These are phyloP conservation scores for Leccinum ambiguum DNA, from an alignment of 1,284 basidiomycete genomes.

Conservation along the genomic window DNA sequence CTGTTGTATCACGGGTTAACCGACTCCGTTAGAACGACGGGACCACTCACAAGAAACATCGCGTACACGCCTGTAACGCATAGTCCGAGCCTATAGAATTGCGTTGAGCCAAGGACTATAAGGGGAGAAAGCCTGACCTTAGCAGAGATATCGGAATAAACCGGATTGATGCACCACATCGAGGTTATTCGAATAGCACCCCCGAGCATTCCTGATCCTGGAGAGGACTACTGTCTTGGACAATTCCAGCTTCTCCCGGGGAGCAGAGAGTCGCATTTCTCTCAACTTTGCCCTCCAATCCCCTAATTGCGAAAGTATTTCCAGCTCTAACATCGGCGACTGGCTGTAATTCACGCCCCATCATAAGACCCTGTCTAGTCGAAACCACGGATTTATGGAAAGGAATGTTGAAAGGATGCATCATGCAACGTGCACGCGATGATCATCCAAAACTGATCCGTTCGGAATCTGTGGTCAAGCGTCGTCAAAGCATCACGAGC, in stretches of 20 bases:
- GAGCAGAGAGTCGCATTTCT: constrained; percentile 91
- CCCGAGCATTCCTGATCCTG: constrained; percentile 62
- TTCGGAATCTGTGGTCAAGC: neutral
- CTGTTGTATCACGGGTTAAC: constrained; percentile 15
- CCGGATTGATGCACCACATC: too few relatives aligned
- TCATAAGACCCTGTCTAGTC: constrained; percentile 55
- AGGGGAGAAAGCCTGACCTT: constrained; percentile 19
- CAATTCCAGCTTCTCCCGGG: constrained; percentile 46
- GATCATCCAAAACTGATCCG: neutral
- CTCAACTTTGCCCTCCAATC: constrained; percentile 89
- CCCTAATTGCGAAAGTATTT: constrained; percentile 93
- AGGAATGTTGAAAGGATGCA: neutral
- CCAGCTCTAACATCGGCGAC: constrained; percentile 90
- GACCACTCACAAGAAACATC: constrained; percentile 67
- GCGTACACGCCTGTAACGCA: constrained; percentile 75
- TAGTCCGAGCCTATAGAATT: constrained; percentile 48
- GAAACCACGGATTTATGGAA: neutral
- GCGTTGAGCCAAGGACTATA: constrained; percentile 1
- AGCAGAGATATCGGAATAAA: constrained; percentile 26
- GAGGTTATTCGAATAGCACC: constrained; percentile 56
- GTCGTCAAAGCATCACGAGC: neutral
- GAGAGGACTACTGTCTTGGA: constrained; percentile 35
- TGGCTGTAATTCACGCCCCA: constrained; percentile 91
- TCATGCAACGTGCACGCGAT: neutral
- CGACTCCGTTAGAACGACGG: constrained; percentile 6